Evolutionary conservation across 1,284 basidiomycete genomes (phyloP).

Genomic region (Ustilago nuda): DNA sequence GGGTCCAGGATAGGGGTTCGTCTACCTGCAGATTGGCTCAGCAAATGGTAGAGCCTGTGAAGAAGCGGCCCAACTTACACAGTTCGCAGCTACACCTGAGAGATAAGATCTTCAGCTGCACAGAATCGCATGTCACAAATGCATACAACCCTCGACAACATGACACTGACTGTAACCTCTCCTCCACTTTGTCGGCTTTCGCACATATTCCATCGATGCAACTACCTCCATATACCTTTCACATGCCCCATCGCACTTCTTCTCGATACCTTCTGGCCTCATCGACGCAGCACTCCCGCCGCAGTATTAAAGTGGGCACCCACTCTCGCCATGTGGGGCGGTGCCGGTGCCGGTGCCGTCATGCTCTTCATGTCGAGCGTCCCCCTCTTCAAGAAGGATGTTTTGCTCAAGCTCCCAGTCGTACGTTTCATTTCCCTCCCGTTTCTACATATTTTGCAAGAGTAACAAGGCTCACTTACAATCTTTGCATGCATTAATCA

Average conservation of each 20-base stretch:
- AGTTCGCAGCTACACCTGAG: neutral
- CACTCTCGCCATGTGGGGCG: constrained; percentile 62
- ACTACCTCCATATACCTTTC: neutral
- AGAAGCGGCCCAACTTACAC: neutral
- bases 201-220: neutral
- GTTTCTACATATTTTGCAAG: neutral
- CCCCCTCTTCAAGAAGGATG: constrained; percentile 63
- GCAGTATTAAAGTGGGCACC: constrained; percentile 59
- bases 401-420: constrained; percentile 60
- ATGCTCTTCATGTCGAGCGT: constrained; percentile 61
- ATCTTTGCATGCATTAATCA: neutral
- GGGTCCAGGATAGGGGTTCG: neutral
- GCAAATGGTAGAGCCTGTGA: neutral
- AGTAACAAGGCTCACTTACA: neutral
- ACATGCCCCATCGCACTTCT: neutral
- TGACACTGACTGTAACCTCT: neutral
- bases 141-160: neutral
- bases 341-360: constrained; percentile 56
- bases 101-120: neutral
- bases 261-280: neutral
- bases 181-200: neutral
- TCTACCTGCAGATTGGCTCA: neutral
- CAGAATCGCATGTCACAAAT: neutral
- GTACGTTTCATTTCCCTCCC: constrained; percentile 10
- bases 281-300: constrained; percentile 22